Conservation (phyloP, 2,329 filamentous ascomycete species). For the Parascedosporium putredinis region DNA sequence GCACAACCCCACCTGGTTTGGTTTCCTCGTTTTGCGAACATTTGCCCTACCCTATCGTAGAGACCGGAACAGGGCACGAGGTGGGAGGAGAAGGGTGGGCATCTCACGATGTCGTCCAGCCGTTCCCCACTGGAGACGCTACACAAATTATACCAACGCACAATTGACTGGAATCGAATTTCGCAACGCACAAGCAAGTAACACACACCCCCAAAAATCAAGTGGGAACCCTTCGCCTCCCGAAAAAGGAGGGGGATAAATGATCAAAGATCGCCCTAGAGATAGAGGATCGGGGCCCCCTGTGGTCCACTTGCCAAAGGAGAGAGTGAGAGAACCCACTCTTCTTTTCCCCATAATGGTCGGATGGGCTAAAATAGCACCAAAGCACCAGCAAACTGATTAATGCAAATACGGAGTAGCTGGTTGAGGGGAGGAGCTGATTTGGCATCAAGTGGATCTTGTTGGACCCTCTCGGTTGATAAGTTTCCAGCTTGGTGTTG, state of each 20-base stretch:
- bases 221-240: not conserved
- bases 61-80: constrained; percentile 3
- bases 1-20: not conserved
- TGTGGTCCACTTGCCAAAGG: too few species aligned
- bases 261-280: too few species aligned
- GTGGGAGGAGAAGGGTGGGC: not conserved
- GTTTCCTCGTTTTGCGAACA: not conserved
- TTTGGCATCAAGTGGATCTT: not conserved
- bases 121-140: not conserved
- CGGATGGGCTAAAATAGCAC: too few species aligned
- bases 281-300: too few species aligned
- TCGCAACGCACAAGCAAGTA: not conserved
- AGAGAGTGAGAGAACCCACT: too few species aligned
- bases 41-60: constrained; percentile 3
- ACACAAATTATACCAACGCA: not conserved
- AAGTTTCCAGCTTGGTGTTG: too few species aligned
- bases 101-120: not conserved
- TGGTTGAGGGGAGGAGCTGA: too few species aligned
- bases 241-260: not conserved
- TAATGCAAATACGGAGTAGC: too few species aligned
- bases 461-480: not conserved
- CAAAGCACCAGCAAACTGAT: too few species aligned
- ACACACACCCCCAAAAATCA: not conserved
- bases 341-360: too few species aligned
- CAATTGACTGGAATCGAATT: too few species aligned